Base-by-base conservation (phyloP, 805 yeast genomes). In the Lipomyces mesembrius region DNA sequence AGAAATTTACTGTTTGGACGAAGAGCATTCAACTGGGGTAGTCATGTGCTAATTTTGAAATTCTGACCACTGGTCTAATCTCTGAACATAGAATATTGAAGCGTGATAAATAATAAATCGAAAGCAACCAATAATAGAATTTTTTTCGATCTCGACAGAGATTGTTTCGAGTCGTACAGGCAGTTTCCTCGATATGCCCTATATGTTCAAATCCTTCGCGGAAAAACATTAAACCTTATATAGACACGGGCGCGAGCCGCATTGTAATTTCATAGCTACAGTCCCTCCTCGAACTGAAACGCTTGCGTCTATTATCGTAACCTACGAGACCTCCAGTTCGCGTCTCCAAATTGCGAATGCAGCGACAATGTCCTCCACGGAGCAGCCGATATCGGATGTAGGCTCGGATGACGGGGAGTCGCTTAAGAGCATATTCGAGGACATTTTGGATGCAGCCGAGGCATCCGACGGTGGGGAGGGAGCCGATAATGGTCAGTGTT, bases 401-500 rank as follows among this genome's bases (percentile, higher is more conserved):
- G 12, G n/a, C n/a, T 27, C 20, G 27, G n/a, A 29, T 17, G 54
- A 17, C 49, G 43, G 25, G 2, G 52, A 32, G 37, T 32, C 60
- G 34, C 1, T 57, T n/a, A 46, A 22, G 12, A n/a, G 22, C 27
- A 1, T 57, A 20, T 57, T 57, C 53, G 60, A 57, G 60, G 53
- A 57, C 53, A 57, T 57, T 11, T 29, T 57, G 32, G 60, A 57
- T n/a, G 22, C 53, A n/a, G 60, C n/a, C 9, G 67, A 55, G 9
- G 52, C 25, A 7, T 57, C 60, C n/a, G 37, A 29, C 6, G 66
- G n/a, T 2, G n/a, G n/a, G n/a, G 62, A 57, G 61, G 61, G 25
- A n/a, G 11, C 32, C 22, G 35, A 27, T 11, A 14, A 51, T 49
- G 53, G 60, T 34, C 3, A 7, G 57, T 46, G 53, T 20, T 22